phyloP scores from a whole-genome alignment of 1,284 basidiomycete genomes.

The Porogramme epimiltina region DNA sequence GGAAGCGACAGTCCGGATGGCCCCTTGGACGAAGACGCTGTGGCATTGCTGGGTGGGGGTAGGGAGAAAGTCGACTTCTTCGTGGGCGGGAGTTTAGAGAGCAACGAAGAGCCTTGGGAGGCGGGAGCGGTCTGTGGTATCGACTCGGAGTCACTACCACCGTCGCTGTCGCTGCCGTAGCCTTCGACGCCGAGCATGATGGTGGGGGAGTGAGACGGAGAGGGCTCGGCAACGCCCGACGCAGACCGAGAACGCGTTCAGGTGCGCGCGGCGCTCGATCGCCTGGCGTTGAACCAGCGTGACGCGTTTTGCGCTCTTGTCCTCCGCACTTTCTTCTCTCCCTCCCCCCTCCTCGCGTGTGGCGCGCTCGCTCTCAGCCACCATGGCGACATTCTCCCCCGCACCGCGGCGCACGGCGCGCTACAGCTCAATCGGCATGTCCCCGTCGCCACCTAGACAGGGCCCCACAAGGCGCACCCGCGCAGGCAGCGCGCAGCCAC shows the following conservation, averaged over 20 bases:
- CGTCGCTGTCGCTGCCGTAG: constrained; percentile 73
- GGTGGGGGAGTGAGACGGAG: constrained; percentile 15
- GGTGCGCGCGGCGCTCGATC: not conserved
- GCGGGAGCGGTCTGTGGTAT: constrained; percentile 7
- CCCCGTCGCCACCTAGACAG: constrained; percentile 24
- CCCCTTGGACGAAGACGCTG: constrained; percentile 33
- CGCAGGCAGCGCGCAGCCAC: constrained; percentile 27
- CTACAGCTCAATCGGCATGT: constrained; percentile 22
- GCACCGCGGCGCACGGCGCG: constrained; percentile 32
- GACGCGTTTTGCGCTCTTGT: constrained; percentile 16
- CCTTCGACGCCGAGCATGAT: constrained; percentile 72
- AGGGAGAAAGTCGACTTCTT: constrained; percentile 41
- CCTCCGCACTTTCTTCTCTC: not conserved
- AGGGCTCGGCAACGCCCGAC: constrained; percentile 11
- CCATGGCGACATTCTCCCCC: constrained; percentile 34
- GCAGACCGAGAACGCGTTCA: too few relatives aligned
- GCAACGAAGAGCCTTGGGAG: constrained; percentile 19
- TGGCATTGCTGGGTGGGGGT: constrained; percentile 31
- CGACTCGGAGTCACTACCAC: constrained; percentile 44
- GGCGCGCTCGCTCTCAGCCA: constrained; percentile 9
- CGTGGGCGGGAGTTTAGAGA: constrained; percentile 26
- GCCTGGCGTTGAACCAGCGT: constrained; percentile 18
- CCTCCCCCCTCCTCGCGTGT: constrained; percentile 1
- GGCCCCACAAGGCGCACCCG: constrained; percentile 20
- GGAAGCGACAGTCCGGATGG: constrained; percentile 34